Conservation (phyloP, 352 stramenopile species). For the Phytophthora sansomeana region DNA sequence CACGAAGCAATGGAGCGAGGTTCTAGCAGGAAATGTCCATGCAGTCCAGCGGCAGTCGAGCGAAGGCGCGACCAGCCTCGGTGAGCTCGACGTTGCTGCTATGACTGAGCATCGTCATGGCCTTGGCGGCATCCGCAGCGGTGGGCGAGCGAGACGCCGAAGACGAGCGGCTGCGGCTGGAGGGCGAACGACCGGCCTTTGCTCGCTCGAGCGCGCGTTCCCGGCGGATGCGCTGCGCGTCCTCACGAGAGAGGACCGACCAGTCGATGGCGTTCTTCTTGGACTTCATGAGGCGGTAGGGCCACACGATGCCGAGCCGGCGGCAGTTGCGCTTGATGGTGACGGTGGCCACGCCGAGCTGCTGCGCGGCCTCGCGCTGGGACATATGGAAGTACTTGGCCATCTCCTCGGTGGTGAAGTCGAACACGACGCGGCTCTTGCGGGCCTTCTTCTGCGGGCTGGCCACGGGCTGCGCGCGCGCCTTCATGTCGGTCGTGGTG, state of each 20-base stretch:
- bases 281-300: conserved; percentile 62
- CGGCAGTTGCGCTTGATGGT: conserved; percentile 73
- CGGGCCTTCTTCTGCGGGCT: conserved; percentile 41
- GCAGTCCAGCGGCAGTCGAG: conserved; percentile 50
- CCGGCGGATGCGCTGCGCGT: conserved; percentile 44
- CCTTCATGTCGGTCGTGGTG: conserved; percentile 15
- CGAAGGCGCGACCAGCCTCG: conserved; percentile 48
- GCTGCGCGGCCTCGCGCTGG: conserved; percentile 58
- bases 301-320: conserved; percentile 65
- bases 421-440: conserved; percentile 63
- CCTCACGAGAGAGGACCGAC: conserved; percentile 46
- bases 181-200: conserved; percentile 39
- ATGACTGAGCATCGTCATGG: conserved; percentile 36
- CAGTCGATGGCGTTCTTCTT: conserved; percentile 51
- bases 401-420: conserved; percentile 64
- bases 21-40: conserved; percentile 31
- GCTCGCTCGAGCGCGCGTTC: conserved; percentile 42
- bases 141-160: conserved; percentile 13
- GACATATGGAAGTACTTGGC: conserved; percentile 68
- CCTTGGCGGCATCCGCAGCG: conserved; percentile 30
- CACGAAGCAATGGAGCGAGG: conserved; percentile 10
- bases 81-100: conserved; percentile 34
- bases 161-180: conserved; percentile 16
- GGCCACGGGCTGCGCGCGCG: conserved; percentile 14
- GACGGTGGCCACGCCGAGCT: conserved; percentile 64